Conservation (phyloP, 164 flowering plant genomes). For the Berberis thunbergii region DNA sequence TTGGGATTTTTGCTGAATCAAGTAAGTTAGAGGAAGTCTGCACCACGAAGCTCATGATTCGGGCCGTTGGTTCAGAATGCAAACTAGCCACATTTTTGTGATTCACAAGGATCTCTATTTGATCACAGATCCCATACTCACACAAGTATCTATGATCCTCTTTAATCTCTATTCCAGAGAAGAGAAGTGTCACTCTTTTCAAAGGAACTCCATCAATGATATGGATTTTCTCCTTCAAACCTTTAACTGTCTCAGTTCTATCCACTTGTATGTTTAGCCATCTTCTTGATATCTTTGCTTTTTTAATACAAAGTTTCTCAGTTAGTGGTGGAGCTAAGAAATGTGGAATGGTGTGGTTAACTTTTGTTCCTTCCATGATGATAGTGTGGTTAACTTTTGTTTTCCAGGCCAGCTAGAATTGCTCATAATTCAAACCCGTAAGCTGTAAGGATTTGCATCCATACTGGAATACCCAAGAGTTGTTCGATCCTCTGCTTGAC, state of each 20-base stretch:
- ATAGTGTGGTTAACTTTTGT: slow-evolving; percentile 55
- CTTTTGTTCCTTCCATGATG: slow-evolving; percentile 45
- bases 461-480: slow-evolving; percentile 37
- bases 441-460: slow-evolving; percentile 42
- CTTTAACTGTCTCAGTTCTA: slow-evolving; percentile 47
- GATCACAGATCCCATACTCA: slow-evolving; percentile 52
- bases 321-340: not conserved
- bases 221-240: slow-evolving; percentile 71
- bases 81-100: slow-evolving; percentile 21
- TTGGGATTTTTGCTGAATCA: slow-evolving; percentile 43
- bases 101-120: slow-evolving; percentile 47
- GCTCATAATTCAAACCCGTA: slow-evolving; percentile 39
- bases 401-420: slow-evolving; percentile 58
- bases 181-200: slow-evolving; percentile 36
- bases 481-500: slow-evolving; percentile 51
- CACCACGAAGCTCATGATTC: slow-evolving; percentile 37
- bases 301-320: slow-evolving; percentile 26
- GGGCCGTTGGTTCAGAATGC: slow-evolving; percentile 25
- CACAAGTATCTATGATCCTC: slow-evolving; percentile 47
- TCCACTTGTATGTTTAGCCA: slow-evolving; percentile 41
- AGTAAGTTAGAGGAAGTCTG: slow-evolving; percentile 55
- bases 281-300: slow-evolving; percentile 34
- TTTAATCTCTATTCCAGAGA: slow-evolving; percentile 41
- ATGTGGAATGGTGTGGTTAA: slow-evolving; percentile 25
- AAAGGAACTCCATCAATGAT: slow-evolving; percentile 55